Evolutionary conservation across 331 rosid genomes (phyloP), one percentile per base, ranked within the genome.

Genomic region (Rhamnella rubrinervis): DNA sequence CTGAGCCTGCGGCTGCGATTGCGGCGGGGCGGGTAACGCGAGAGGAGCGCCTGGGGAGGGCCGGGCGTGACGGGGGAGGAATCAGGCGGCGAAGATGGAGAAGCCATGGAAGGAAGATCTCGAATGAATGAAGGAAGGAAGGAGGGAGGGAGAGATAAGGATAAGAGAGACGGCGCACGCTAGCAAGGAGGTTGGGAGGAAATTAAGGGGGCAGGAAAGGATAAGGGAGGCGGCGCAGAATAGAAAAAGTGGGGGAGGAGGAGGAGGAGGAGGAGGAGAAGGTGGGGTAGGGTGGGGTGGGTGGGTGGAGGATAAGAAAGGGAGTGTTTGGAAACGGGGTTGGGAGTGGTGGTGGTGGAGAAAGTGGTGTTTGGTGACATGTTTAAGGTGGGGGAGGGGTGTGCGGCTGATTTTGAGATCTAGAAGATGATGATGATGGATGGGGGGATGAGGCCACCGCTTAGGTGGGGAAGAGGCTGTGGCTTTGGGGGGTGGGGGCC

Each of bases 351-450:
- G 72, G 75, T 23, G 82, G 72, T 28, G 59, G 82, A 21, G 84
- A 66, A 39, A 71, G 70, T 37, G 85, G 82, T 53, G 85, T 74
- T 50, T 70, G 83, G 83, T 78, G 81, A 78, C 89, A 82, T 82
- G 66, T 15, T 76, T 70, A 63, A 67, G 35, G 63, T 66, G 71
- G 60, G 76, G 89, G 90, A 85, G 89, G 88, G 47, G 87, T 77
- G 89, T 82, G 92, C 93, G 91, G 93, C 85, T 66, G 86, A 84
- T 31, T 70, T 46, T 38, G 80, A 86, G 97, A 88, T 85, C 85
- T 85, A 81, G 35, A 31, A 31, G 35, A 31, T 31, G 35, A 31
- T 31, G 35, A 31, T 31, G 35, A 31, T 31, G 35, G 35, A 16
- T 41, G 39, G 57, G 82, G 84, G 89, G 83, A 72, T 80, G 84